Evolutionary conservation across 148 eudicot species (phyloP).

Genomic region (Camellia japonica): DNA sequence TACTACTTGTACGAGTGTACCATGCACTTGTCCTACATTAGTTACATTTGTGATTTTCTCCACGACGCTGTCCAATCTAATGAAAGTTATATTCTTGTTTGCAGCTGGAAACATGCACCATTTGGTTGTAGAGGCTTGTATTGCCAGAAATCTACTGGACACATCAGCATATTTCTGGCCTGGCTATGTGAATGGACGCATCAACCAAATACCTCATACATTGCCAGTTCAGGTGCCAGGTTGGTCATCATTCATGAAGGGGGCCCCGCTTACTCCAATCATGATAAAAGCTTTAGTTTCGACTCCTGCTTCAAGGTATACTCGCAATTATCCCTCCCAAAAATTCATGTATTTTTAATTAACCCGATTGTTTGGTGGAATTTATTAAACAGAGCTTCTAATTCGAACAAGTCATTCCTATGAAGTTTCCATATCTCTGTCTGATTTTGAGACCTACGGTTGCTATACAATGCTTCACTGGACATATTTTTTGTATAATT

Average conservation of each 20-base stretch:
- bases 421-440: background rate
- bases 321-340: slow-evolving; percentile 3
- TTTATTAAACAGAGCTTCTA: background rate
- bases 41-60: background rate
- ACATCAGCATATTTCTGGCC: slow-evolving; percentile 94
- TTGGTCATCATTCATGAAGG: slow-evolving; percentile 90
- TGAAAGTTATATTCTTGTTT: slow-evolving; percentile 12
- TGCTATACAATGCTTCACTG: slow-evolving; percentile 3
- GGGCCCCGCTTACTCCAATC: slow-evolving; percentile 64
- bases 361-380: background rate
- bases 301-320: slow-evolving; percentile 90
- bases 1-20: too few species aligned
- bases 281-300: slow-evolving; percentile 77
- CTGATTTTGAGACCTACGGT: background rate
- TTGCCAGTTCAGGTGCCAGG: slow-evolving; percentile 69
- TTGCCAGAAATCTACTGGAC: slow-evolving; percentile 81
- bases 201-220: slow-evolving; percentile 55
- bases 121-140: slow-evolving; percentile 90
- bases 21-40: too few species aligned
- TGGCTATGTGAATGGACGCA: slow-evolving; percentile 66
- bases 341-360: background rate
- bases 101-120: slow-evolving; percentile 96
- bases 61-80: background rate
- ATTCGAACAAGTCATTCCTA: background rate
- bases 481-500: background rate